phyloP scores from a whole-genome alignment of 2,329 filamentous ascomycete genomes.

The Teratosphaeria zuluensis region DNA sequence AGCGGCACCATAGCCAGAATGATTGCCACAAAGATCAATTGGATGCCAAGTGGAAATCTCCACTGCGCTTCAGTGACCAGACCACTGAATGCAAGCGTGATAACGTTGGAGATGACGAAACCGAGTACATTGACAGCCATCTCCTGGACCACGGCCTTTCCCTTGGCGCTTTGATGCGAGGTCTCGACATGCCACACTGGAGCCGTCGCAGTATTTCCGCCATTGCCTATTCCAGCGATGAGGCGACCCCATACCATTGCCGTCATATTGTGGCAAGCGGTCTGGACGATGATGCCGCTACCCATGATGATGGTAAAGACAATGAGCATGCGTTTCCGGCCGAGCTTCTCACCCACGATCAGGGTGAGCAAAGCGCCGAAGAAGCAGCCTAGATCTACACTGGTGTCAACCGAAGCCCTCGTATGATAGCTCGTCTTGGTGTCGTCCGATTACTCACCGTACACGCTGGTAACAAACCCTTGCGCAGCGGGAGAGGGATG shows the following conservation, averaged over 20 bases:
- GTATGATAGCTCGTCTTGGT: no score
- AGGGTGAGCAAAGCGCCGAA: conserved; percentile 18
- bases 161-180: conserved; percentile 10
- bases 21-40: conserved; percentile 15
- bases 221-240: conserved; percentile 30
- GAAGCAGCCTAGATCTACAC: conserved; percentile 15
- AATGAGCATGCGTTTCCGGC: conserved; percentile 19
- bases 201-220: conserved; percentile 26
- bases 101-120: conserved; percentile 12
- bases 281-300: conserved; percentile 29
- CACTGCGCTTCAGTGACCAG: conserved; percentile 13
- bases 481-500: conserved; percentile 7
- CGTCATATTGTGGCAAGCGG: conserved; percentile 27
- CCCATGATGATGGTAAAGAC: conserved; percentile 26
- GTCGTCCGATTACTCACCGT: background rate
- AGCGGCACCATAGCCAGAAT: conserved; percentile 13
- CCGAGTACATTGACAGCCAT: conserved; percentile 15
- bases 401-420: background rate
- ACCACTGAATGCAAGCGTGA: conserved; percentile 15
- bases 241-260: conserved; percentile 32
- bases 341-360: conserved; percentile 19
- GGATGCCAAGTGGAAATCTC: conserved; percentile 10
- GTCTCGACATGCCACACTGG: conserved; percentile 31
- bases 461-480: conserved; percentile 6
- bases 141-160: conserved; percentile 13